Evolutionary conservation across 2,329 filamentous ascomycete species (phyloP).

Genomic region (Pseudocercospora eumusae): DNA sequence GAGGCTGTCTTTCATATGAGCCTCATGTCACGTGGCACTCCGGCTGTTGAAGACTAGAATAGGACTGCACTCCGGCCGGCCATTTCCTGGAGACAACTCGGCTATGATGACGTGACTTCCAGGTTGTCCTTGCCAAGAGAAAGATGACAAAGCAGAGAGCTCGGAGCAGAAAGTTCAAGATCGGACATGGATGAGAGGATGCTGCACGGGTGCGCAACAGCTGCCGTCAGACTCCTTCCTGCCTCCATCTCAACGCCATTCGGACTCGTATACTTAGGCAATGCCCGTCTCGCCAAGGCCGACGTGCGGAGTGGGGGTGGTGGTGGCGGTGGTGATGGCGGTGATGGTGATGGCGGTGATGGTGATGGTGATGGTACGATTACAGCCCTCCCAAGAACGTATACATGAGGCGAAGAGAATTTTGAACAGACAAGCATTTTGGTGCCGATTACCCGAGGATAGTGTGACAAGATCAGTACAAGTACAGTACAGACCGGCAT

Average conservation of each 20-base stretch:
- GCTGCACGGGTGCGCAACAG: background rate
- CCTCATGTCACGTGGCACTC: constrained; percentile 4
- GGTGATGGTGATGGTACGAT: background rate
- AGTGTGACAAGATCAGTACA: background rate
- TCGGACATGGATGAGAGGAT: too few species aligned
- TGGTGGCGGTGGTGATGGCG: background rate
- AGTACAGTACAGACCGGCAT: background rate
- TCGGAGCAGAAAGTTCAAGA: background rate
- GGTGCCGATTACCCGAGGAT: background rate
- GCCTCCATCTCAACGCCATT: background rate
- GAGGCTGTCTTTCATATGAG: constrained; percentile 23
- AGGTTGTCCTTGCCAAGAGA: background rate
- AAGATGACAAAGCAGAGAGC: background rate
- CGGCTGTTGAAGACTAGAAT: background rate
- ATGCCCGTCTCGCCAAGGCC: background rate
- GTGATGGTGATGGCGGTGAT: background rate
- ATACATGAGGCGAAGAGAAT: background rate
- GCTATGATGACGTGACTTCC: background rate
- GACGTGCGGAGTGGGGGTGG: background rate
- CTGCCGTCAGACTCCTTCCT: background rate
- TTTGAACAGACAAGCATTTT: constrained; percentile 1
- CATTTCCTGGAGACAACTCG: background rate
- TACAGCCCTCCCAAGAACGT: background rate
- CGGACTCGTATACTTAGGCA: background rate
- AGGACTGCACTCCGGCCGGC: background rate